Evolutionary conservation across 208 protist genomes (phyloP).

Genomic region (Trypanosoma congolense): DNA sequence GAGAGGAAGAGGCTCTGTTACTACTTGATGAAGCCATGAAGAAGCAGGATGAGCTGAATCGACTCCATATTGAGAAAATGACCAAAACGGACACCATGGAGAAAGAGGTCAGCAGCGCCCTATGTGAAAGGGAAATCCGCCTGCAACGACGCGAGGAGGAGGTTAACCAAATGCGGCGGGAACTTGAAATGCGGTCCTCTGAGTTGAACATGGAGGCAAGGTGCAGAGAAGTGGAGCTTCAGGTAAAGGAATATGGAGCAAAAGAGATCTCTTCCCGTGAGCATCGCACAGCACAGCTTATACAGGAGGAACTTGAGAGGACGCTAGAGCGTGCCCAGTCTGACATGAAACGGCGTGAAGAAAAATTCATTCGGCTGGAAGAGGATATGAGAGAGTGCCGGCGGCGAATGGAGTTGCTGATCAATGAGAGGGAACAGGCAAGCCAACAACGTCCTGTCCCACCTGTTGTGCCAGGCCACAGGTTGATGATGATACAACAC

Average conservation of each 20-base stretch:
- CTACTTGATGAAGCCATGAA: conserved; percentile 25
- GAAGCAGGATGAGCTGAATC: conserved; percentile 25
- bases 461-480: conserved; percentile 11
- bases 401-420: conserved; percentile 27
- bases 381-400: conserved; percentile 25
- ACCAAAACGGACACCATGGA: conserved; percentile 11
- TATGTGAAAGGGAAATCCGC: conserved; percentile 13
- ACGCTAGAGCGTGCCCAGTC: conserved; percentile 23
- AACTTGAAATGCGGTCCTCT: conserved; percentile 7
- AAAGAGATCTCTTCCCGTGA: conserved; percentile 35
- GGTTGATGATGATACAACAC: too few relatives aligned
- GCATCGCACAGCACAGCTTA: conserved; percentile 28
- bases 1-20: conserved; percentile 31
- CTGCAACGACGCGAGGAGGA: conserved; percentile 24
- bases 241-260: conserved; percentile 30
- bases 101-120: background rate
- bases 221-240: conserved; percentile 11
- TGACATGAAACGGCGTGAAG: conserved; percentile 27
- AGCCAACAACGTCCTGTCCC: conserved; percentile 24
- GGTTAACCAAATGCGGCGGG: conserved; percentile 3
- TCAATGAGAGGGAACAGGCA: conserved; percentile 26
- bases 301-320: conserved; percentile 39
- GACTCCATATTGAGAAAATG: conserved; percentile 10
- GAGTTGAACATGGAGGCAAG: conserved; percentile 2
- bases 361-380: conserved; percentile 26